Percentiles rank a stretch among this genome's conserved stretches.
Conservation (phyloP, 495 filamentous ascomycete species). For the Cercophora scortea region DNA sequence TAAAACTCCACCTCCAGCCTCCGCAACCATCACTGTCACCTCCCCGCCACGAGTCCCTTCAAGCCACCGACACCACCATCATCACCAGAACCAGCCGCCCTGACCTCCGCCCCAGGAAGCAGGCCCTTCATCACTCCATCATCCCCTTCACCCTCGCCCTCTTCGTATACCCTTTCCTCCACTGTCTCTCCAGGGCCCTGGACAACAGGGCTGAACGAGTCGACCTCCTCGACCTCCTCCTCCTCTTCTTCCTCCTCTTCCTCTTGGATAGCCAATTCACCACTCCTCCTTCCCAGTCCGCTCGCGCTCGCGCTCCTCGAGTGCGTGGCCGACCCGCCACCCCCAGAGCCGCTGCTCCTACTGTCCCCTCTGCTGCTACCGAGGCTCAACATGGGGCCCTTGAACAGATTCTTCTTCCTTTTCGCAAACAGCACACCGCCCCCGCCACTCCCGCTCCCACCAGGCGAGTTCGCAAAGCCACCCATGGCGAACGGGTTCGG, state of each 20-base stretch:
- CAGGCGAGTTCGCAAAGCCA: conserved; percentile 9
- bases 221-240: conserved; percentile 55
- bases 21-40: too few relatives aligned
- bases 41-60: too few relatives aligned
- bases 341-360: conserved; percentile 26
- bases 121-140: background rate
- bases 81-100: background rate
- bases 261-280: conserved; percentile 75
- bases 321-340: conserved; percentile 20
- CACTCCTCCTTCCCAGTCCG: conserved; percentile 45
- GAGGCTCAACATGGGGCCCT: conserved; percentile 64
- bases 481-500: conserved; percentile 32
- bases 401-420: conserved; percentile 80
- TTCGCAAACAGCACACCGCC: conserved; percentile 80
- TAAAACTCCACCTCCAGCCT: background rate
- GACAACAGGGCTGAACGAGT: conserved; percentile 51
- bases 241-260: conserved; percentile 64
- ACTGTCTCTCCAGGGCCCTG: conserved; percentile 42
- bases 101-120: background rate
- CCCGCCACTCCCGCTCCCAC: conserved; percentile 43
- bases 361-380: conserved; percentile 24
- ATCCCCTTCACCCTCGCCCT: conserved; percentile 21
- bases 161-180: conserved; percentile 46
- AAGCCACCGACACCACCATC: background rate
- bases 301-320: conserved; percentile 47